Evolutionary conservation across 441 rosid genomes (phyloP), one percentile per base, ranked within the genome.

Genomic region (Gossypium gossypioides): DNA sequence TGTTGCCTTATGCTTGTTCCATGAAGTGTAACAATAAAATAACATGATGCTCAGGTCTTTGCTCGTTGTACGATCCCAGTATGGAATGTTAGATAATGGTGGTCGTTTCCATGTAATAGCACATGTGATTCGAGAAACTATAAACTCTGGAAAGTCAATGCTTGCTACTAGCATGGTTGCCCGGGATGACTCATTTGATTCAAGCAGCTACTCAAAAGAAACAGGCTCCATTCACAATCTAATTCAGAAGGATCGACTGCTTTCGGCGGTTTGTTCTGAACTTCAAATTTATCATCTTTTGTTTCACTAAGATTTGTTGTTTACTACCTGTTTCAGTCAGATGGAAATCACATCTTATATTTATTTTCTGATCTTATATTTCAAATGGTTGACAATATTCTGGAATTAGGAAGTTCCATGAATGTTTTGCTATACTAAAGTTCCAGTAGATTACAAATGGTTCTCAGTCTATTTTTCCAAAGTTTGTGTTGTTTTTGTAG

Each of bases 21-120:
- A 5, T 70, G 68, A 77, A 37, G 42, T 76, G 62, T 77, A 67
- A 73, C 74, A 76, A 61, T 67, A 54, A 46, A 67, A 74, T 73
- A 32, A 70, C 54, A 66, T 74, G 76, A 19, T 87, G 68, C 15
- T 68, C 89, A 91, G 97, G 94, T 85, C 87, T 78, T 87, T 96
- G 83, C 95, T 96, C 77, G 81, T 84, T 44, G 84, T 96, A 69
- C 87, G 96, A 81, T 88, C 94, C 72, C 86, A 86, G 78, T 96
- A 85, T 82, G 96, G 96, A 74, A 79, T 69, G 79, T 81, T 91
- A 76, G 96, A 96, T 78, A 96, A 90, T 29, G 99, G 99, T 76
- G 91, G 94, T 80, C 93, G 99, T 73, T 89, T 90, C 76, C 97
- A 96, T 90, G 91, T 96, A 46, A 85, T 96, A 73, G 87, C 99